Conservation (phyloP, 148 eudicot species). For the Rhododendron molle region DNA sequence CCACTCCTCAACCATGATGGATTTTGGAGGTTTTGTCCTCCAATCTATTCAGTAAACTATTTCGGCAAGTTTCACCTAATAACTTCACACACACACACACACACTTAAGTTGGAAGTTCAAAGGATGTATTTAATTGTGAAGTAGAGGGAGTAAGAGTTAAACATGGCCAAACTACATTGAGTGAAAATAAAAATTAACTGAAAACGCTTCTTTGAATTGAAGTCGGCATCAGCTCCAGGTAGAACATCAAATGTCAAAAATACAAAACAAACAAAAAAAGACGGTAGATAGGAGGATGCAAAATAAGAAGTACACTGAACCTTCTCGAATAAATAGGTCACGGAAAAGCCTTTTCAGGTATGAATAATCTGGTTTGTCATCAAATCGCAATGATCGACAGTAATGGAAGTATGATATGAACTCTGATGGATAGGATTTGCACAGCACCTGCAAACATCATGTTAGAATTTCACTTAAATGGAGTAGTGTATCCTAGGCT, state of each 20-base stretch:
- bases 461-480: constrained; percentile 1
- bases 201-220: not conserved
- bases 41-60: not conserved
- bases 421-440: constrained; percentile 53
- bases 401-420: constrained; percentile 52
- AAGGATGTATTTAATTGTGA: not conserved
- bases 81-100: not conserved
- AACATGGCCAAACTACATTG: not conserved
- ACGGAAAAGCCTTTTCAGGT: constrained; percentile 52
- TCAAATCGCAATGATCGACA: constrained; percentile 56
- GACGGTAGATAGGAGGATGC: not conserved
- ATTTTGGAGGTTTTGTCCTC: not conserved
- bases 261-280: not conserved
- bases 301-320: constrained; percentile 10
- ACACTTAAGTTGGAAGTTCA: not conserved
- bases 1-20: not conserved
- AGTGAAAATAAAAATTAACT: not conserved
- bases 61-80: not conserved
- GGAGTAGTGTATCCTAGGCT: not conserved
- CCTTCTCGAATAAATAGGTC: constrained; percentile 59
- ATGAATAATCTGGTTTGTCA: constrained; percentile 58
- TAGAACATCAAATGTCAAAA: not conserved
- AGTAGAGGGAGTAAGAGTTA: not conserved
- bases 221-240: not conserved
- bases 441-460: constrained; percentile 48